Conservation (phyloP, 2,329 filamentous ascomycete genomes). For the Scedosporium aurantiacum region DNA sequence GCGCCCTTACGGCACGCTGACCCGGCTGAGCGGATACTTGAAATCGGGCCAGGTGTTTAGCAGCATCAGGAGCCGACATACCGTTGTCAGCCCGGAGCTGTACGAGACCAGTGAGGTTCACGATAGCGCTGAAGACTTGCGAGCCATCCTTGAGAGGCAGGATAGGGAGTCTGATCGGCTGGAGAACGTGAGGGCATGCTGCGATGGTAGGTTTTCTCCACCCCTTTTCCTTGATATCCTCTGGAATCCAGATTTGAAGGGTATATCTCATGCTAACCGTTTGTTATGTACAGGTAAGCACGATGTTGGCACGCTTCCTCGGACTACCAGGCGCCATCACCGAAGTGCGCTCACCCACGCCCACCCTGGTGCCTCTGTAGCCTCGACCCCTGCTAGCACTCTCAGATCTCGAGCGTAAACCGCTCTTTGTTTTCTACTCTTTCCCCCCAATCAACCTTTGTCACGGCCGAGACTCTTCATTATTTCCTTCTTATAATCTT, state of each 20-base stretch:
- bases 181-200: constrained; percentile 94
- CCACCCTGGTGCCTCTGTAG: constrained; percentile 23
- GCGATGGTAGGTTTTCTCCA: constrained; percentile 69
- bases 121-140: constrained; percentile 74
- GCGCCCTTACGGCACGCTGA: constrained; percentile 36
- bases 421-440: neutral
- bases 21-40: constrained; percentile 51
- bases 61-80: constrained; percentile 40
- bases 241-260: neutral
- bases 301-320: constrained; percentile 53
- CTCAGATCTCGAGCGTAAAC: neutral
- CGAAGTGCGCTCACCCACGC: constrained; percentile 27
- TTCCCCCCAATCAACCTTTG: neutral
- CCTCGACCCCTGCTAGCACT: constrained; percentile 22
- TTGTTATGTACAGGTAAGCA: constrained; percentile 48
- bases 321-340: constrained; percentile 19
- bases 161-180: constrained; percentile 67
- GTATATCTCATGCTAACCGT: neutral
- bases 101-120: constrained; percentile 54
- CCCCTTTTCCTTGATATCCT: neutral
- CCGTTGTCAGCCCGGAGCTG: constrained; percentile 26
- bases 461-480: neutral
- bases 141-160: constrained; percentile 67
- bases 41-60: constrained; percentile 41
- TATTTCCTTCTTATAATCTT: neutral